Evolutionary conservation across 176 grass and related monocot genomes (phyloP).

Genomic region (Oryza brachyantha): DNA sequence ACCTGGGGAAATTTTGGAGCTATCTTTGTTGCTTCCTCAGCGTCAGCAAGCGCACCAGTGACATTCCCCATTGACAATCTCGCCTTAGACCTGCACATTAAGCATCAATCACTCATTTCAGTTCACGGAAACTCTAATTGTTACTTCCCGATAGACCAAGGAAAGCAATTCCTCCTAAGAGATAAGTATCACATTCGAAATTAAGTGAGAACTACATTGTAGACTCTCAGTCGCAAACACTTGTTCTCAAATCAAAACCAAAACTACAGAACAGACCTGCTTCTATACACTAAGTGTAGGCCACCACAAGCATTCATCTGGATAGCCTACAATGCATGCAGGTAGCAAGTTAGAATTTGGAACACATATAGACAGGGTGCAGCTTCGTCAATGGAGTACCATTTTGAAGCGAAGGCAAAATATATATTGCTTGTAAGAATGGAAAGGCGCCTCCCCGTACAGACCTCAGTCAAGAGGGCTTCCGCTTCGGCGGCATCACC

Average conservation of each 20-base stretch:
- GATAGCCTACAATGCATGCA: slow-evolving; percentile 46
- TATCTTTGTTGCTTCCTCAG: slow-evolving; percentile 61
- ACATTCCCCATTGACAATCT: slow-evolving; percentile 52
- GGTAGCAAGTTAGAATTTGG: not conserved
- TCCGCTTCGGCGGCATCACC: slow-evolving; percentile 59
- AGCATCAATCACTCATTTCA: not conserved
- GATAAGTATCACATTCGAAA: not conserved
- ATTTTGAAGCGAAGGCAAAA: not conserved
- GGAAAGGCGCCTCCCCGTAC: not conserved
- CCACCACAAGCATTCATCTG: slow-evolving; percentile 51
- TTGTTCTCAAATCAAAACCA: not conserved
- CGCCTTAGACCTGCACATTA: slow-evolving; percentile 64
- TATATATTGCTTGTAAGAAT: not conserved
- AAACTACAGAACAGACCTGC: slow-evolving; percentile 44
- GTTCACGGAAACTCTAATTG: not conserved
- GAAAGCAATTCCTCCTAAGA: not conserved
- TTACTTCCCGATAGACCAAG: not conserved
- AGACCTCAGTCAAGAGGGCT: slow-evolving; percentile 70
- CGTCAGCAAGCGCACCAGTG: slow-evolving; percentile 52
- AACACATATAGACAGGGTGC: not conserved
- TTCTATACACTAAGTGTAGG: slow-evolving; percentile 58
- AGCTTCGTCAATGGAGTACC: not conserved
- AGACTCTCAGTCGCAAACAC: not conserved
- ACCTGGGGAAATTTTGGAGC: slow-evolving; percentile 55
- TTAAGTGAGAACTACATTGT: not conserved